Evolutionary conservation across 139 green algal species (phyloP), one percentile per base, ranked within the genome.

Genomic region (Pycnococcus provasolii): DNA sequence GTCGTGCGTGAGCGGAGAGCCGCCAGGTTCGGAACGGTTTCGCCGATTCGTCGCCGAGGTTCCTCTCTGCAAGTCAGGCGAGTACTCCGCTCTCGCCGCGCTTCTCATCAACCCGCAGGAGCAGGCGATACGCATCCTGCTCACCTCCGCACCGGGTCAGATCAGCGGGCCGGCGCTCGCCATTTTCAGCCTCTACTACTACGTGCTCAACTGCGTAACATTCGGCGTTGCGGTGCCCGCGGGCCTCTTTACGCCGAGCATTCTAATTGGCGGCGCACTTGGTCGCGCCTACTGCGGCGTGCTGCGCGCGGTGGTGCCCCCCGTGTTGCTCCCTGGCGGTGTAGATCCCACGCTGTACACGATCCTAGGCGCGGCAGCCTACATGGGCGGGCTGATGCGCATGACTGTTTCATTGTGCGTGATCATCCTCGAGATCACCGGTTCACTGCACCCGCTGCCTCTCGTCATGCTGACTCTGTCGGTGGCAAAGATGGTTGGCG

Each of bases 31-130:
- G 26, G 26, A 26, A 26, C 26, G 26, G 26, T 26, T 26, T 26
- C 26, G 26, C 26, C 26, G 26, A 26, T 26, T 26, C 26, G 26
- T 26, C 26, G 26, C 26, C 26, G 26, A 26, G 26, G 26, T 26
- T 26, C 26, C 26, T 26, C 26, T 26, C 26, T 26, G 26, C 26
- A 26, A 26, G 26, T 26, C 26, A 26, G 26, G 26, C 26, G 26
- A 87, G 68, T 92, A 94, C 78, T 90, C 89, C 62, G 87, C 88
- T 66, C 73, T 94, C 42, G 87, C 85, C 1, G 90, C 87, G 0
- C 71, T 92, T 39, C 90, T 93, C 71, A 90, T 93, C 77, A 92
- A 91, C 76, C 91, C 86, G 4, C 86, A 87, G 75, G 86, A 94
- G 64, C 83, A 91, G 63, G 80, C 87, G n/a, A 93, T 94, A 67